Base-by-base conservation (phyloP, 208 protist species). In the Endotrypanum monterogeii region DNA sequence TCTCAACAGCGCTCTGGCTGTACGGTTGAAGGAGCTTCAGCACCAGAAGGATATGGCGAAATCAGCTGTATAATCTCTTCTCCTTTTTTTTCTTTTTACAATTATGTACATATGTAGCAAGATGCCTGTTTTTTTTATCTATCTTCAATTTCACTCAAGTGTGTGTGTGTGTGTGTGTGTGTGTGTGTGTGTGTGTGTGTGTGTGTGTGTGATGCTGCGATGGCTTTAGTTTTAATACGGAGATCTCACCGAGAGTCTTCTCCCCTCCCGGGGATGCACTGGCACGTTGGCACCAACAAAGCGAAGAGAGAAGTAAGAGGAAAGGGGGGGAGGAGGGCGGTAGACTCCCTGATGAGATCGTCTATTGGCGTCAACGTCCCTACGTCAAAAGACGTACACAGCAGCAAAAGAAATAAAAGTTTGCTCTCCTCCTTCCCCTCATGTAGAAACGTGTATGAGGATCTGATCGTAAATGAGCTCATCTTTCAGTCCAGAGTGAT, bases 21-120 rank as follows among this genome's bases (percentile, higher is more conserved):
- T 96, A 48, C 87, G 83, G 37, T 74, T 83, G 35, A 70, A 82
- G 0, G 83, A 86, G 56, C 65, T 92, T 11, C 87, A 91, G 39
- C 48, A 55, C 20, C 78, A 74, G 16, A 92, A 88, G 60, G 58
- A 81, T 12, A 56, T 44, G 39, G 65, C 65, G 23, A 52, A 65
- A 37, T 74, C 76, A n/a, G 57, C 71, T 14, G 41, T 54, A 39
- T 51, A 35, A 58, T n/a, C n/a, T 18, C 41, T 37, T 25, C 23
- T 52, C 46, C 48, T 23, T 30, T 0, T 44, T n/a, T 3, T 65
- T 80, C 50, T 62, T 11, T 65, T 30, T 69, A 41, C 35, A 37
- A 32, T 44, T n/a, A 46, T 63, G 58, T 63, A 68, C 63, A 68
- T 23, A 54, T 48, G 63, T 32, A 68, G 35, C 14, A n/a, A 23